Evolutionary conservation across 2,329 filamentous ascomycete genomes (phyloP).

Genomic region (Trichoderma sp.): DNA sequence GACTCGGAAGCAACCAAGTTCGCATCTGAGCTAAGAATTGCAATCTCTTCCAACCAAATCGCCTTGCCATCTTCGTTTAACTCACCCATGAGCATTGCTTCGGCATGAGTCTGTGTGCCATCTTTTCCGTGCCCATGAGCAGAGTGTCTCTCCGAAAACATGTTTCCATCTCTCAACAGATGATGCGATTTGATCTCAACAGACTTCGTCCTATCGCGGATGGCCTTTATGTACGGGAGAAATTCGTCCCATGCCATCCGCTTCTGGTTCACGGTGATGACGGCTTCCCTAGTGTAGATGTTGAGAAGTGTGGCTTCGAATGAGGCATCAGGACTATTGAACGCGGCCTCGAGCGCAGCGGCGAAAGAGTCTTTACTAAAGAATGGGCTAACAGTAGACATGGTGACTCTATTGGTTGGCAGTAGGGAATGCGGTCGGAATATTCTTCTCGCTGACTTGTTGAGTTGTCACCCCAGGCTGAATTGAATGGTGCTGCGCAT

Average conservation of each 20-base stretch:
- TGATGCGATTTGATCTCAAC: not conserved
- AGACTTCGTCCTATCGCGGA: not conserved
- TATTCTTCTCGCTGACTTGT: not conserved
- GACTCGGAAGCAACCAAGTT: not conserved
- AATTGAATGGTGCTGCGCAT: not conserved
- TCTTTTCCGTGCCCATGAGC: not conserved
- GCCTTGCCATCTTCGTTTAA: not conserved
- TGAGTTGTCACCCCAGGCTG: not conserved
- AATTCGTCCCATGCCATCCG: not conserved
- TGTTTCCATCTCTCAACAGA: slow-evolving; percentile 1
- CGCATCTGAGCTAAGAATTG: not conserved
- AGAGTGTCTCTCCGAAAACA: slow-evolving; percentile 10
- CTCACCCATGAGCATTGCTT: not conserved
- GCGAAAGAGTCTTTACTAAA: not conserved
- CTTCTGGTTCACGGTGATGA: not conserved
- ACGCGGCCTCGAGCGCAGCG: not conserved
- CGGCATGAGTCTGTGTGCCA: not conserved
- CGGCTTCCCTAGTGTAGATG: not conserved
- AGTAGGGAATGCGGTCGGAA: not conserved
- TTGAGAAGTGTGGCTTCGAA: not conserved
- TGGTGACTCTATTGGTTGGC: not conserved
- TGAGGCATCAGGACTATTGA: not conserved
- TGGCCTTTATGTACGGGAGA: not conserved
- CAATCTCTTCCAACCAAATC: slow-evolving; percentile 5
- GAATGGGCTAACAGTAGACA: not conserved